Conservation (phyloP, 202 grass and related monocot genomes). For the Digitaria exilis region DNA sequence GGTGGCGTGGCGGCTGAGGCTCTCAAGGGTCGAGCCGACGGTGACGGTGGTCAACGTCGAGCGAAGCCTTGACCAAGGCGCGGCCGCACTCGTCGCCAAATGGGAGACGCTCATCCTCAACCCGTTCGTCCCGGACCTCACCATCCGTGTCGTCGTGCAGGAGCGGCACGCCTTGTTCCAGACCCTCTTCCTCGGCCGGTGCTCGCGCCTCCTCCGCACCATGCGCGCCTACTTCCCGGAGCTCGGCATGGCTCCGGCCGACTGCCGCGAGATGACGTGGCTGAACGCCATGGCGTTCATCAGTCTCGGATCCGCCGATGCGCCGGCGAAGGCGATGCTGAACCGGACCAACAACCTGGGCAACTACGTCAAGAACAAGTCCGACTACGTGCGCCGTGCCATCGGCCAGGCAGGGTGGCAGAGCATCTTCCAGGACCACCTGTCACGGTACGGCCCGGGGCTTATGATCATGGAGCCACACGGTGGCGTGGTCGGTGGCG, state of each 20-base stretch:
- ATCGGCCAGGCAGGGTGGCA: slow-evolving; percentile 28
- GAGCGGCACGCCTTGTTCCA: slow-evolving; percentile 24
- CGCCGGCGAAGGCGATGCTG: slow-evolving; percentile 4
- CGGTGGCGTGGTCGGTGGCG: neutral
- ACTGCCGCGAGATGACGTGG: slow-evolving; percentile 62
- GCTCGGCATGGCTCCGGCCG: slow-evolving; percentile 19
- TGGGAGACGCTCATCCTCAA: slow-evolving; percentile 33
- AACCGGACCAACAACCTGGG: slow-evolving; percentile 6
- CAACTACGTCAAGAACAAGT: slow-evolving; percentile 41
- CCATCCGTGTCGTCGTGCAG: slow-evolving; percentile 32
- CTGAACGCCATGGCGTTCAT: slow-evolving; percentile 43
- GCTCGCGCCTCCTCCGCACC: slow-evolving; percentile 2
- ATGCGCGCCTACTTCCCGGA: slow-evolving; percentile 40
- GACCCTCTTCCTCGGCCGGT: slow-evolving; percentile 51
- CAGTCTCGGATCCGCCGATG: neutral
- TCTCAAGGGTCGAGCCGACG: neutral
- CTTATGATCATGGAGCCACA: slow-evolving; percentile 32
- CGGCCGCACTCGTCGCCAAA: slow-evolving; percentile 28
- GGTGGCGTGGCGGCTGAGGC: neutral
- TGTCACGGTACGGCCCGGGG: neutral
- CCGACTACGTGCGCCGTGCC: slow-evolving; percentile 52
- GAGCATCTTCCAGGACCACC: neutral
- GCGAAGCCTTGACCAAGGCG: neutral
- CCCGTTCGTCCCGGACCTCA: slow-evolving; percentile 38
- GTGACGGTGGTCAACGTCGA: neutral